Percentiles rank a stretch among this genome's conserved stretches.
Evolutionary conservation across 2,329 filamentous ascomycete genomes (phyloP).

Genomic region (Ambrosiella cleistominuta): DNA sequence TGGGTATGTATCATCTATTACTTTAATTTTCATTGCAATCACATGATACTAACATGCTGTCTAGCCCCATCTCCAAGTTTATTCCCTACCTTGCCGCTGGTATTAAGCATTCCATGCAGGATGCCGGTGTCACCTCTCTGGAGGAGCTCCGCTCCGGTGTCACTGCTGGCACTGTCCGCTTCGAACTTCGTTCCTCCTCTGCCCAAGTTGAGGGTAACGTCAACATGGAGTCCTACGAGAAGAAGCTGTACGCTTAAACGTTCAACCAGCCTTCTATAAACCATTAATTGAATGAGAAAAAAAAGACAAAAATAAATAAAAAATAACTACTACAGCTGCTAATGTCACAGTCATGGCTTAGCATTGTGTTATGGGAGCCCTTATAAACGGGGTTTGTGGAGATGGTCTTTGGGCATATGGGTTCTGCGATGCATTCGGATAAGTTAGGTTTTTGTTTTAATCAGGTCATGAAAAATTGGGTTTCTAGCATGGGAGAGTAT

Average conservation of each 20-base stretch:
- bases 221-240: slow-evolving; percentile 97
- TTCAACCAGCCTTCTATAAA: neutral
- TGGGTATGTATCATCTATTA: slow-evolving; percentile 27
- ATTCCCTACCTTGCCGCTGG: slow-evolving; percentile 89
- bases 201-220: slow-evolving; percentile 94
- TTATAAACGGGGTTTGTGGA: neutral
- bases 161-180: slow-evolving; percentile 57
- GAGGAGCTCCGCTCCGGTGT: slow-evolving; percentile 60
- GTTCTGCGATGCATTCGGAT: neutral
- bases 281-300: slow-evolving; percentile 1
- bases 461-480: slow-evolving; percentile 1
- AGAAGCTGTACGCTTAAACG: slow-evolving; percentile 86
- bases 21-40: neutral
- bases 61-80: slow-evolving; percentile 78
- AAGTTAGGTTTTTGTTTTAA: neutral
- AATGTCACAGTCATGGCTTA: neutral
- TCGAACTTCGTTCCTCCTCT: slow-evolving; percentile 85
- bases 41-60: neutral
- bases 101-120: slow-evolving; percentile 93
- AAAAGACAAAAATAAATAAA: slow-evolving; percentile 1
- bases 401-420: neutral
- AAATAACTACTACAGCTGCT: neutral
- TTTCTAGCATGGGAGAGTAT: neutral
- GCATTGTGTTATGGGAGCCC: neutral
- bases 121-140: slow-evolving; percentile 75